Base-by-base conservation (phyloP, 495 filamentous ascomycete genomes). In the Xylaria acuta region DNA sequence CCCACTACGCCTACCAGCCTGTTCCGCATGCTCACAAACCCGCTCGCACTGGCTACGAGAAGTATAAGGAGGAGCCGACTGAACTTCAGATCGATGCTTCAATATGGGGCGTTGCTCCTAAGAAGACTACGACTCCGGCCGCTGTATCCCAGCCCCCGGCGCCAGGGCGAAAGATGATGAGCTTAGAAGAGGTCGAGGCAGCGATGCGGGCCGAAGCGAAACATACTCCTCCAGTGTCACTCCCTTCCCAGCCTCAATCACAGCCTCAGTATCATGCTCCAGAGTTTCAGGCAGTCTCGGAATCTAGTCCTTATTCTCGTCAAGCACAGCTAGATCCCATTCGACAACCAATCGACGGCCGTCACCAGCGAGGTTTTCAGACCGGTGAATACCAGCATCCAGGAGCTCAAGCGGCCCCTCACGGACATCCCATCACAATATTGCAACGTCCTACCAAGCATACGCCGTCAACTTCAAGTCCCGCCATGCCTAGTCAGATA, bases 171-270 rank as follows among this genome's bases (percentile, higher is more conserved):
- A 97, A 94, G 83, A 92, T 98, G 86, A 89, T 99, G 91, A 98
- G 93, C 75, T 77, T 99, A 71, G 96, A 98, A 78, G 96, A 98
- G 81, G 96, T 99, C 20, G 96, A 99, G 83, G 97, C 96, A 43
- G 90, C 94, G 75, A 92, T 99, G 86, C 89, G 93, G 47, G 86
- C 89, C 16, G 92, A 94, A 75, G 81, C 86, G 25, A 88, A 90
- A 74, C 74, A 76, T 36, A 63, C 71, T 36, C 16, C 69, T 56
- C 76, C 73, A 30, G 69, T 73, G 68, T 53, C 73, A 76, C 43
- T 70, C 74, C 22, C 27, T 32, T 45, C 64, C 0, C 82, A 78
- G 32, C 78, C 80, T 51, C 74, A 77, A 32, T 78, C 74, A 11
- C 79, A 80, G 30, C 70, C 75, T 2, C 84, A 81, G 12, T 75